Percentiles rank a stretch among this genome's conserved stretches.
phyloP scores from a whole-genome alignment of 345 rosid species.

The Lenwebbia sp. region DNA sequence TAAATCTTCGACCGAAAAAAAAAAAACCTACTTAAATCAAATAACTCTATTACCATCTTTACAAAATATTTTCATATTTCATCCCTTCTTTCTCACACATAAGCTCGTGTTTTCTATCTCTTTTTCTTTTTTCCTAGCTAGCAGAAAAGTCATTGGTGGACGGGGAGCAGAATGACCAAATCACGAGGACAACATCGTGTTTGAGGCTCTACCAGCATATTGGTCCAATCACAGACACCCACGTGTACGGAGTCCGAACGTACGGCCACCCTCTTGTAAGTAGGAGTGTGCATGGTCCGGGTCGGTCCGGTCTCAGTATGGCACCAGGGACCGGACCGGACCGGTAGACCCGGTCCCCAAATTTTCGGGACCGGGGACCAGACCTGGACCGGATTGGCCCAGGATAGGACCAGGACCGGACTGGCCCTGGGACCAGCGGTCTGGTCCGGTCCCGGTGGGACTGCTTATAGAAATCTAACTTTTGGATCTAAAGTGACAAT shows the following conservation, averaged over 20 bases:
- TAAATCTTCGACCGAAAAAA: neutral
- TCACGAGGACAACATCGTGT: neutral
- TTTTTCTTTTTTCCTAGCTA: neutral
- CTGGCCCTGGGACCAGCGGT: too few species aligned
- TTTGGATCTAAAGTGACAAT: too few species aligned
- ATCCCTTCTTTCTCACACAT: neutral
- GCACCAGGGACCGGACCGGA: too few species aligned
- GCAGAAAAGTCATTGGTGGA: neutral
- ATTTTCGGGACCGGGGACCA: too few species aligned
- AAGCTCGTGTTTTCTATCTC: neutral
- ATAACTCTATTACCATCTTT: neutral
- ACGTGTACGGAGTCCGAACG: accelerated
- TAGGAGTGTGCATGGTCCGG: too few species aligned
- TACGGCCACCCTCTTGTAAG: neutral
- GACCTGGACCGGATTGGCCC: too few species aligned
- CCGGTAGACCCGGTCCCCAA: too few species aligned
- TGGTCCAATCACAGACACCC: neutral
- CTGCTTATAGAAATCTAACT: too few species aligned
- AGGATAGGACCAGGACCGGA: too few species aligned
- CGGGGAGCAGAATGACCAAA: neutral
- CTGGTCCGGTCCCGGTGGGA: too few species aligned
- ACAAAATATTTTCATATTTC: neutral
- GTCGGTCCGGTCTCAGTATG: too few species aligned
- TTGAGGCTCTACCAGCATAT: neutral
- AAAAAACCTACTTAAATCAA: neutral